Evolutionary conservation across 2,329 filamentous ascomycete genomes (phyloP).

Genomic region (Coniochaeta sp.): DNA sequence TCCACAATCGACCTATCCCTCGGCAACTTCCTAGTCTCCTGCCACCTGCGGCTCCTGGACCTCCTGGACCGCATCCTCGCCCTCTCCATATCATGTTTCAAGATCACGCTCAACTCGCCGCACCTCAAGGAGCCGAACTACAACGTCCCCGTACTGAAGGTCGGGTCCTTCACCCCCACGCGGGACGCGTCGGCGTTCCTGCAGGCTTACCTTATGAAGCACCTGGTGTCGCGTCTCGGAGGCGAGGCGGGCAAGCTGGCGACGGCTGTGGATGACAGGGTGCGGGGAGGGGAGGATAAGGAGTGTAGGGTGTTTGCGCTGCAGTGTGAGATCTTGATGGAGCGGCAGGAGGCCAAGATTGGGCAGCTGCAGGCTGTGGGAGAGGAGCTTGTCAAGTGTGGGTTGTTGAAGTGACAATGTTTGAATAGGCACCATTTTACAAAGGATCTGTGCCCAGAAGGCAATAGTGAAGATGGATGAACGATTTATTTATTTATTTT

Average conservation of each 20-base stretch:
- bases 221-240: conserved; percentile 19
- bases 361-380: conserved; percentile 7
- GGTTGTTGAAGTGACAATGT: background rate
- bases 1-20: conserved; percentile 24
- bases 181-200: conserved; percentile 23
- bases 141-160: conserved; percentile 29
- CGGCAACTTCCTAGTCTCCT: conserved; percentile 26
- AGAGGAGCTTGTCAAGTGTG: background rate
- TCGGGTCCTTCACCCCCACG: conserved; percentile 29
- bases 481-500: background rate
- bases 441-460: background rate
- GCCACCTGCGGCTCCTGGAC: conserved; percentile 28
- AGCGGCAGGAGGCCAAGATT: conserved; percentile 12
- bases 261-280: background rate
- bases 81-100: conserved; percentile 22
- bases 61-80: conserved; percentile 25
- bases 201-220: conserved; percentile 22
- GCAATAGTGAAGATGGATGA: background rate
- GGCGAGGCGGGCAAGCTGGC: background rate
- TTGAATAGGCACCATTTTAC: background rate
- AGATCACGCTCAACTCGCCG: conserved; percentile 18
- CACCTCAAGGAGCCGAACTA: conserved; percentile 21
- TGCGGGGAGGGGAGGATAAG: background rate
- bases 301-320: conserved; percentile 14
- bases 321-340: conserved; percentile 19